These are phyloP conservation scores for Aspergillus pseudotamarii DNA, from an alignment of 2,329 filamentous ascomycete species.

Conservation along the genomic window DNA sequence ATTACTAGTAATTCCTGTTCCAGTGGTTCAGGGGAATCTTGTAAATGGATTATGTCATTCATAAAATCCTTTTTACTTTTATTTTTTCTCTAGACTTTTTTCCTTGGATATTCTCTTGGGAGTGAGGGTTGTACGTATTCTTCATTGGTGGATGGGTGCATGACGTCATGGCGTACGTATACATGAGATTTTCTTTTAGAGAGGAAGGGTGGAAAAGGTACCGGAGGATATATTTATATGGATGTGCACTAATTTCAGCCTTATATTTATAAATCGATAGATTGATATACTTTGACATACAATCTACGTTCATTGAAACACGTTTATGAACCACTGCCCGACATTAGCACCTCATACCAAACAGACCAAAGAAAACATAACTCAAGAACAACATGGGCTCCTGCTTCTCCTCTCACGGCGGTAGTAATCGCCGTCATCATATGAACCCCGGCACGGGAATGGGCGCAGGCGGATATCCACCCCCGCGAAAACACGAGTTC, in stretches of 20 bases:
- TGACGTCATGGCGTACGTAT: not conserved
- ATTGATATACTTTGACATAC: not conserved
- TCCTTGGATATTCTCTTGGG: not conserved
- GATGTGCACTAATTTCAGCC: not conserved
- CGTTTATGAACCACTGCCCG: not conserved
- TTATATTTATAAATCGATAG: not conserved
- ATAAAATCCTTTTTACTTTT: not conserved
- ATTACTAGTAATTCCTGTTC: conserved; percentile 28
- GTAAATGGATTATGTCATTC: not conserved
- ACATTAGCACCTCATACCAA: not conserved
- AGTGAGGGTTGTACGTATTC: not conserved
- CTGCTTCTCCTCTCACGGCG: not conserved
- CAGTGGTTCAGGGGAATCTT: not conserved
- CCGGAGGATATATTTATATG: not conserved
- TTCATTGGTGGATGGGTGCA: not conserved
- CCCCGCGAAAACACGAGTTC: not conserved
- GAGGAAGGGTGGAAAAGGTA: not conserved
- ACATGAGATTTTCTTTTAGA: not conserved
- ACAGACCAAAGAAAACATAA: not conserved
- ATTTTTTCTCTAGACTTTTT: not conserved
- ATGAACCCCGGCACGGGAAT: not conserved
- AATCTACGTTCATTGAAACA: not conserved
- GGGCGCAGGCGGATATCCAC: not conserved
- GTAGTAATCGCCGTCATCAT: not conserved
- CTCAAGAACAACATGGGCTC: not conserved